These are phyloP conservation scores for Corylus avellana DNA, from an alignment of 306 rosid genomes.

Conservation along the genomic window DNA sequence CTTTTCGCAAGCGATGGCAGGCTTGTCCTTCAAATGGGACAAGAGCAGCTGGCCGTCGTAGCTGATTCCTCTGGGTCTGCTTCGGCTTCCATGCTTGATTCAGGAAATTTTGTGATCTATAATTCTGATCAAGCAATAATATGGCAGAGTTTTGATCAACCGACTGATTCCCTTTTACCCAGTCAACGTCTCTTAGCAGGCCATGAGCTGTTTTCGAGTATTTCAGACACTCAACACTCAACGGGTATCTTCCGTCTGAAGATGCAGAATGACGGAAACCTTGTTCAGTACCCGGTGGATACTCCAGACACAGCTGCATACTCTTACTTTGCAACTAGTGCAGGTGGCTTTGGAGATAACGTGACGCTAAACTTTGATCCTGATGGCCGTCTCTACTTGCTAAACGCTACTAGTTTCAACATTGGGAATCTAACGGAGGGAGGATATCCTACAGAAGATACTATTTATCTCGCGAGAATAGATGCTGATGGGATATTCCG, in stretches of 20 bases:
- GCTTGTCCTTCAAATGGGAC: too few relatives aligned
- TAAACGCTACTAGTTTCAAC: background rate
- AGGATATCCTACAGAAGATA: background rate
- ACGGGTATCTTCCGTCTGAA: slow-evolving; percentile 10
- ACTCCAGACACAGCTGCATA: background rate
- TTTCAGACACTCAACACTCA: slow-evolving; percentile 20
- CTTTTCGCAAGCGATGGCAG: too few relatives aligned
- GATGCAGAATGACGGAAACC: slow-evolving; percentile 28
- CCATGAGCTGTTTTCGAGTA: background rate
- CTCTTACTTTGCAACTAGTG: background rate
- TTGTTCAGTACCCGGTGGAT: slow-evolving; percentile 21
- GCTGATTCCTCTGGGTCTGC: too few relatives aligned
- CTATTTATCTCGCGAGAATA: background rate
- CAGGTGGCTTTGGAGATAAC: background rate
- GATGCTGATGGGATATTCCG: background rate
- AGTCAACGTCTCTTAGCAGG: background rate
- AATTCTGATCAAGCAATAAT: too few relatives aligned
- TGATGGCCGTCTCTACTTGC: background rate
- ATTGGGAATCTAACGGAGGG: background rate
- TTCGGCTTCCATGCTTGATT: too few relatives aligned
- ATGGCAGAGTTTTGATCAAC: too few relatives aligned
- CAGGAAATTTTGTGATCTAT: too few relatives aligned
- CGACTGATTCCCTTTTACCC: too few relatives aligned
- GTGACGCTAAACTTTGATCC: slow-evolving; percentile 12
- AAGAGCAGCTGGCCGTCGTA: too few relatives aligned